Conservation (phyloP, 2,329 filamentous ascomycete genomes). For the Neocatenulostroma microsporum region DNA sequence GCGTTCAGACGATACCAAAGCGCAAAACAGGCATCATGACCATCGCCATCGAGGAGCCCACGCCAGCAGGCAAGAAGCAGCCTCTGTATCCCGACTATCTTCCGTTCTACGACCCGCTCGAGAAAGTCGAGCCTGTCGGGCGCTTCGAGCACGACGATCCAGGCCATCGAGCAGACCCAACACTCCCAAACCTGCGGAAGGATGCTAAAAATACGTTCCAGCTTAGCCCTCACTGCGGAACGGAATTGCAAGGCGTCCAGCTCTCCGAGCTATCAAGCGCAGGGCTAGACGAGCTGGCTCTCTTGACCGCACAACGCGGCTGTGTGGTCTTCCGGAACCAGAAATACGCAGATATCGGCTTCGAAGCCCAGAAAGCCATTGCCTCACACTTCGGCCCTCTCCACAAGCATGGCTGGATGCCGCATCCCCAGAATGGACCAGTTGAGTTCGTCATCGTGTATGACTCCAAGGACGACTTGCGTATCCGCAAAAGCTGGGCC, state of each 20-base stretch:
- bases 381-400: constrained; percentile 13
- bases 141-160: constrained; percentile 6
- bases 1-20: neutral
- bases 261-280: constrained; percentile 7
- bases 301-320: constrained; percentile 10
- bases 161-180: constrained; percentile 19
- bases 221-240: constrained; percentile 20
- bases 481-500: constrained; percentile 11
- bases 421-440: constrained; percentile 8
- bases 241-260: constrained; percentile 8
- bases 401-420: constrained; percentile 13
- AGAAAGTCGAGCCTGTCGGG: neutral
- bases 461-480: constrained; percentile 10
- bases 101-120: neutral
- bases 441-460: constrained; percentile 13
- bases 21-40: neutral
- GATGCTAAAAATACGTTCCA: constrained; percentile 18
- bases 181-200: constrained; percentile 18
- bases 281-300: constrained; percentile 9
- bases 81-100: neutral
- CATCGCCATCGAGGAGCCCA: neutral
- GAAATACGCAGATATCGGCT: constrained; percentile 12
- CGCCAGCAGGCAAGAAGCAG: neutral
- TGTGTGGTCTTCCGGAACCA: constrained; percentile 11
- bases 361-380: constrained; percentile 8